phyloP scores from a whole-genome alignment of 768 basidiomycete species.

The Phanerochaete carnosa region DNA sequence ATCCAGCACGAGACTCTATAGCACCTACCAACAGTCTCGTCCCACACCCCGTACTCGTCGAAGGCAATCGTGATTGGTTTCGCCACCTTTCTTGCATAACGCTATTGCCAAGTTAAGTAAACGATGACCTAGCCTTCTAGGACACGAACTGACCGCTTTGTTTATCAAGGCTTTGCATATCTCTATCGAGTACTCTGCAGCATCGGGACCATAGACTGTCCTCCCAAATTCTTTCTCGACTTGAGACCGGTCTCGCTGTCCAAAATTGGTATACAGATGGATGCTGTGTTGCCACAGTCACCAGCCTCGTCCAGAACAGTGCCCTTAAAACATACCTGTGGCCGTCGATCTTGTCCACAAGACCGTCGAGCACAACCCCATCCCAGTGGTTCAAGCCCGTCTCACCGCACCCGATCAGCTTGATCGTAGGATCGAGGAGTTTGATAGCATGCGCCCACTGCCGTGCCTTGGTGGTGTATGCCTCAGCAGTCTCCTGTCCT shows the following conservation, averaged over 20 bases:
- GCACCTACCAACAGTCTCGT: constrained; percentile 22
- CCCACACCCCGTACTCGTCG: constrained; percentile 25
- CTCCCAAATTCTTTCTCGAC: constrained; percentile 20
- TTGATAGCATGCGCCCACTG: constrained; percentile 62
- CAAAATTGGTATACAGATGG: constrained; percentile 23
- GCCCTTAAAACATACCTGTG: constrained; percentile 14
- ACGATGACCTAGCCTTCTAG: too few species aligned
- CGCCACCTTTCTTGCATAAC: constrained; percentile 16
- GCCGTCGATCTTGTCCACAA: constrained; percentile 21
- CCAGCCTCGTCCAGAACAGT: background rate
- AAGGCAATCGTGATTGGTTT: constrained; percentile 23
- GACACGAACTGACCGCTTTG: constrained; percentile 17
- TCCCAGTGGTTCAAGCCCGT: constrained; percentile 34
- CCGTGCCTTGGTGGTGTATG: constrained; percentile 52
- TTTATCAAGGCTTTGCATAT: constrained; percentile 21
- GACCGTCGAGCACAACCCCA: constrained; percentile 28
- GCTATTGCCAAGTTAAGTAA: constrained; percentile 1
- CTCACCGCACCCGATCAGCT: constrained; percentile 53
- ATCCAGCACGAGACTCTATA: background rate
- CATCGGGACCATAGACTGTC: constrained; percentile 21
- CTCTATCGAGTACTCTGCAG: constrained; percentile 23
- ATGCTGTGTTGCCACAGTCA: constrained; percentile 8
- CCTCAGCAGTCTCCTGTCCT: constrained; percentile 51
- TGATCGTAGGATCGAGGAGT: constrained; percentile 53
- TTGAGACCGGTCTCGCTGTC: constrained; percentile 20